A percentile compares a stretch with the other conserved stretches of the same genome.
These are phyloP conservation scores for Carallia brachiata DNA, from an alignment of 345 rosid genomes.

Conservation along the genomic window DNA sequence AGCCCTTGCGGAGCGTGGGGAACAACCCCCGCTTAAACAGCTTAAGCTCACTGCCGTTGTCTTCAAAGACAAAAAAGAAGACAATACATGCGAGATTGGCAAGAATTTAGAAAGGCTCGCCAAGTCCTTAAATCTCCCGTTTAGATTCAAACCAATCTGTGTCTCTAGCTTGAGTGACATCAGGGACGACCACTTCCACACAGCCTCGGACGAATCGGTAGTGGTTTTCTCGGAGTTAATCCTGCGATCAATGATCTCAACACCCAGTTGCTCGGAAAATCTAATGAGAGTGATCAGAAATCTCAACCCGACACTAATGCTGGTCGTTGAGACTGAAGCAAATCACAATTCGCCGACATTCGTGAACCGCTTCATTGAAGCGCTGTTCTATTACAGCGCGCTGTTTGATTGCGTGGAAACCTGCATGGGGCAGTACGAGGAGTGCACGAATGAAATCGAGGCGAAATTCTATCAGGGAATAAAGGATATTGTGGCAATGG, in stretches of 20 bases:
- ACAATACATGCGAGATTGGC: slow-evolving; percentile 29
- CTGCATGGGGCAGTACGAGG: slow-evolving; percentile 23
- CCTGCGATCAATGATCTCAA: slow-evolving; percentile 29
- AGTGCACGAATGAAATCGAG: slow-evolving; percentile 20
- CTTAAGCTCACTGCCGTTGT: slow-evolving; percentile 44
- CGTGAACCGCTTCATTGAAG: slow-evolving; percentile 48
- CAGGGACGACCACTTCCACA: slow-evolving; percentile 33
- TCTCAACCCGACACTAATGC: slow-evolving; percentile 44
- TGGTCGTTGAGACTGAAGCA: slow-evolving; percentile 50
- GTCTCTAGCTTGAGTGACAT: slow-evolving; percentile 26
- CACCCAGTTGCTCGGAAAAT: slow-evolving; percentile 35
- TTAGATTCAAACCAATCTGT: slow-evolving; percentile 29
- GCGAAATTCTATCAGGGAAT: slow-evolving; percentile 25
- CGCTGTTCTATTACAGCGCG: slow-evolving; percentile 48
- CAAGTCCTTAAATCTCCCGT: slow-evolving; percentile 40
- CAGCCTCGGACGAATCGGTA: slow-evolving; percentile 33
- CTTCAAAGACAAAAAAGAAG: background rate
- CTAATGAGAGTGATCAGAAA: slow-evolving; percentile 33
- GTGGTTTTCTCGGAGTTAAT: slow-evolving; percentile 15
- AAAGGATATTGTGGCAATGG: slow-evolving; percentile 32
- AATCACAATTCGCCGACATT: slow-evolving; percentile 51
- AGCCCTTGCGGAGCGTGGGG: slow-evolving; percentile 34
- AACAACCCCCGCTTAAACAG: slow-evolving; percentile 24
- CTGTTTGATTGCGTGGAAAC: slow-evolving; percentile 46
- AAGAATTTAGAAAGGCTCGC: slow-evolving; percentile 38